A percentile compares a stretch with the other conserved stretches of the same genome.
These are phyloP conservation scores for Ascochyta viciae-villosae DNA, from an alignment of 2,329 filamentous ascomycete species.

Conservation along the genomic window DNA sequence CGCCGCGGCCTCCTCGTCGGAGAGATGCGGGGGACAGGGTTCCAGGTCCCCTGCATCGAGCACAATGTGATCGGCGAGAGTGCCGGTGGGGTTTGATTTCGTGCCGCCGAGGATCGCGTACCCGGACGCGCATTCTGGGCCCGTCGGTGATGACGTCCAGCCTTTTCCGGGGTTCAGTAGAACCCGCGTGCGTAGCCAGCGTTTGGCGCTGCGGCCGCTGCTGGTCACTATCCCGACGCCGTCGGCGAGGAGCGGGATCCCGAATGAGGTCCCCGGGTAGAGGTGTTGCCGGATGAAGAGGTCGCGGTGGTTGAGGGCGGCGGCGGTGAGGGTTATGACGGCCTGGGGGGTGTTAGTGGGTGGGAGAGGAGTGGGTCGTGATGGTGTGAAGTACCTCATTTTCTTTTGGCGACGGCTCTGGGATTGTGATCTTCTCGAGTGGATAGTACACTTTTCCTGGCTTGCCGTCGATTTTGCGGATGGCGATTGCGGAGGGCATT, in stretches of 20 bases:
- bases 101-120: conserved; percentile 76
- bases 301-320: conserved; percentile 92
- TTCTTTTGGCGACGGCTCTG: conserved; percentile 37
- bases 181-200: conserved; percentile 72
- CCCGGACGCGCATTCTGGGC: conserved; percentile 69
- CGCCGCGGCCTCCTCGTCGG: conserved; percentile 77
- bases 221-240: conserved; percentile 77
- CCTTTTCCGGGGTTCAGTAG: conserved; percentile 79
- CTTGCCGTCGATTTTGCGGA: conserved; percentile 78
- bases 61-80: conserved; percentile 74
- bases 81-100: conserved; percentile 69
- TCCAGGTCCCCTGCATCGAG: conserved; percentile 78
- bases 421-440: conserved; percentile 47
- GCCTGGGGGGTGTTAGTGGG: conserved; percentile 62
- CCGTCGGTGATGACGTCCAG: conserved; percentile 75
- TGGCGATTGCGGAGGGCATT: conserved; percentile 65
- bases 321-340: conserved; percentile 77
- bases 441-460: conserved; percentile 89
- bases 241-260: conserved; percentile 80
- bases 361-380: neutral
- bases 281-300: conserved; percentile 92
- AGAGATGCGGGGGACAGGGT: conserved; percentile 75
- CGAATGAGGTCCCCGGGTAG: conserved; percentile 85
- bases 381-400: conserved; percentile 32
- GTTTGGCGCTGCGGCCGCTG: conserved; percentile 63